A percentile compares a stretch with the other conserved stretches of the same genome.
Conservation (phyloP, 1,284 basidiomycete genomes). For the Puccinia hordei region DNA sequence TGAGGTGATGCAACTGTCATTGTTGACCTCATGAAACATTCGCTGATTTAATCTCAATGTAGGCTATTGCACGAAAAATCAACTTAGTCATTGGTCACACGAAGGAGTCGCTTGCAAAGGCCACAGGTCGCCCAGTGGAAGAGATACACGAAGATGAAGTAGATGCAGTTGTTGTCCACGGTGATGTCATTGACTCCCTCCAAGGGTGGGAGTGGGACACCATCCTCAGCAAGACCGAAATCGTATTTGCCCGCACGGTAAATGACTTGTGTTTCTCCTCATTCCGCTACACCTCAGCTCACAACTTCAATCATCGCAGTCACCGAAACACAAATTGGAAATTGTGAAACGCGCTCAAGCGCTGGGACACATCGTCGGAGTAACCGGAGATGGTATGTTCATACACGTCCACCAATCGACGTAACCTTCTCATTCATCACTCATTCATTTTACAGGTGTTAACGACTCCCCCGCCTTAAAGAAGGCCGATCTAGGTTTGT, state of each 20-base stretch:
- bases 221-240: conserved; percentile 69
- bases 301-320: conserved; percentile 54
- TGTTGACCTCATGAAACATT: no score
- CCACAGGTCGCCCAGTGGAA: conserved; percentile 65
- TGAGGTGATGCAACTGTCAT: conserved; percentile 40
- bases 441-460: conserved; percentile 65
- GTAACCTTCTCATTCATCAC: not conserved
- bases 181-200: conserved; percentile 62
- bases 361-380: conserved; percentile 70
- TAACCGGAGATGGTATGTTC: conserved; percentile 62
- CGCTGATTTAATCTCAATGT: not conserved
- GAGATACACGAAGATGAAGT: conserved; percentile 71
- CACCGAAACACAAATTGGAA: conserved; percentile 72
- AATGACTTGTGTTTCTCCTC: not conserved
- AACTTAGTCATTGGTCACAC: conserved; percentile 66
- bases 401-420: not conserved
- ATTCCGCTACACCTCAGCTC: not conserved
- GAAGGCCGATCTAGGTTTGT: conserved; percentile 66
- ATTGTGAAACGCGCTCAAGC: conserved; percentile 73
- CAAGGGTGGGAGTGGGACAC: conserved; percentile 65
- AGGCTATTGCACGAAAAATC: conserved; percentile 70
- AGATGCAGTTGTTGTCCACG: conserved; percentile 68
- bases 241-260: conserved; percentile 69
- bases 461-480: conserved; percentile 72
- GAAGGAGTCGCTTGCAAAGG: conserved; percentile 66